Conservation (phyloP, 441 rosid species). For the Gossypium schwendimanii region DNA sequence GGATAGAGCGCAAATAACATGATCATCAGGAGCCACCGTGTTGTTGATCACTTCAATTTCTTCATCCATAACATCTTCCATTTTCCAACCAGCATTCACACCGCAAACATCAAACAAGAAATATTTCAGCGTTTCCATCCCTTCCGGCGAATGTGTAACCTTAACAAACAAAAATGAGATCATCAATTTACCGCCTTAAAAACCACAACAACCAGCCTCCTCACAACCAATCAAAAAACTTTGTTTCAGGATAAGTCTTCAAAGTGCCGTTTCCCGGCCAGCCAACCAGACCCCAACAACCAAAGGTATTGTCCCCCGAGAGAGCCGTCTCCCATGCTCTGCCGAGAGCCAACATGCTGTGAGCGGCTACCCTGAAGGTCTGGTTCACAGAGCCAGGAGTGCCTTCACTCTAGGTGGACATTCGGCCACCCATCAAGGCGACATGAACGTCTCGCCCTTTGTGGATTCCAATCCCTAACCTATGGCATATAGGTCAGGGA, state of each 20-base stretch:
- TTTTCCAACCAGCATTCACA: conserved; percentile 70
- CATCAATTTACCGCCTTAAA: neutral
- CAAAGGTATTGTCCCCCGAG: too few species aligned
- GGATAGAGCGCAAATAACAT: conserved; percentile 78
- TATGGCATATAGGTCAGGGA: too few species aligned
- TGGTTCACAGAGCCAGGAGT: too few species aligned
- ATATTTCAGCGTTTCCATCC: conserved; percentile 69
- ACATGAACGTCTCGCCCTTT: too few species aligned
- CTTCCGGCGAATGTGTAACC: conserved; percentile 91
- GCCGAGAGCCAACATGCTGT: too few species aligned
- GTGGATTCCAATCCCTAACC: neutral
- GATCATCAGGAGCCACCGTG: conserved; percentile 64
- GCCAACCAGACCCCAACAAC: neutral
- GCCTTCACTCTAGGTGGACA: too few species aligned
- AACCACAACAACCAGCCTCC: neutral
- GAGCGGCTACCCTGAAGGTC: too few species aligned
- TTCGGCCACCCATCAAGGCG: too few species aligned
- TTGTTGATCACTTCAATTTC: conserved; percentile 61
- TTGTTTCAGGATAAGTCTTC: neutral
- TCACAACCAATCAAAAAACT: neutral
- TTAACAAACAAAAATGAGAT: conserved; percentile 15
- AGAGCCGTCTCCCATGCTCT: too few species aligned
- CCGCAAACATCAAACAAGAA: conserved; percentile 75
- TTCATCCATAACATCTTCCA: conserved; percentile 83
- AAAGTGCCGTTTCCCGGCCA: too few species aligned